phyloP scores from a whole-genome alignment of 164 flowering plant genomes.

The Warburgia ugandensis region DNA sequence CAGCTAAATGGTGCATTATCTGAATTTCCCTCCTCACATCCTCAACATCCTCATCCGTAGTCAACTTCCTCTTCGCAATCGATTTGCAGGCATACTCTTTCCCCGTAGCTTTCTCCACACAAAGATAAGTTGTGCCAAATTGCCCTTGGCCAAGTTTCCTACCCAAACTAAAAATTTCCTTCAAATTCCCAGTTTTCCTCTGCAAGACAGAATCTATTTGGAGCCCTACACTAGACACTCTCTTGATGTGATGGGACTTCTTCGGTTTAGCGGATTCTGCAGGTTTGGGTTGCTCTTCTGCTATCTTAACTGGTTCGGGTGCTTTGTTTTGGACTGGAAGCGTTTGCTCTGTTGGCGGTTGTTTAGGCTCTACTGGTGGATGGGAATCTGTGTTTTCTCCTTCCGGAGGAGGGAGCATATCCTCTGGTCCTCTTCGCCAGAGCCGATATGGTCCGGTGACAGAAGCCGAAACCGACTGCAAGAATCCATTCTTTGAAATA shows the following conservation, averaged over 20 bases:
- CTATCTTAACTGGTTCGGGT: slow-evolving; percentile 37
- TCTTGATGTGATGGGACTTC: slow-evolving; percentile 36
- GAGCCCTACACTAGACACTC: slow-evolving; percentile 53
- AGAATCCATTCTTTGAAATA: slow-evolving; percentile 27
- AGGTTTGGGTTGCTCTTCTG: slow-evolving; percentile 9
- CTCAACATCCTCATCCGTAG: slow-evolving; percentile 59
- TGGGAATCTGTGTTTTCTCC: slow-evolving; percentile 6
- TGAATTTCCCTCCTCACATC: slow-evolving; percentile 87
- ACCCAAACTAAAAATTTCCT: slow-evolving; percentile 67
- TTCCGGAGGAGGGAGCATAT: slow-evolving; percentile 7
- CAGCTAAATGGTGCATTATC: slow-evolving; percentile 83
- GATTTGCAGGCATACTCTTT: slow-evolving; percentile 82
- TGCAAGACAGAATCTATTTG: slow-evolving; percentile 46
- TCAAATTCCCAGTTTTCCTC: slow-evolving; percentile 56
- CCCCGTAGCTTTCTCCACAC: slow-evolving; percentile 54
- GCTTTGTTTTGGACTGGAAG: slow-evolving; percentile 28
- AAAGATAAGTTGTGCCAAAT: slow-evolving; percentile 67
- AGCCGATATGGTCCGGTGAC: slow-evolving; percentile 4
- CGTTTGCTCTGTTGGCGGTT: slow-evolving; percentile 1
- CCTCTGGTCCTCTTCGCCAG: slow-evolving; percentile 29
- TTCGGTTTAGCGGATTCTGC: slow-evolving; percentile 18
- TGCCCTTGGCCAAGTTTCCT: slow-evolving; percentile 81
- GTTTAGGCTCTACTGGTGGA: neutral
- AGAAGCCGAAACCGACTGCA: slow-evolving; percentile 32
- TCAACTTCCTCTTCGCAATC: slow-evolving; percentile 63